Evolutionary conservation across 371 early-diverging fungal species (phyloP), one percentile per base, ranked within the genome.

Genomic region (Fennellomyces sp.): DNA sequence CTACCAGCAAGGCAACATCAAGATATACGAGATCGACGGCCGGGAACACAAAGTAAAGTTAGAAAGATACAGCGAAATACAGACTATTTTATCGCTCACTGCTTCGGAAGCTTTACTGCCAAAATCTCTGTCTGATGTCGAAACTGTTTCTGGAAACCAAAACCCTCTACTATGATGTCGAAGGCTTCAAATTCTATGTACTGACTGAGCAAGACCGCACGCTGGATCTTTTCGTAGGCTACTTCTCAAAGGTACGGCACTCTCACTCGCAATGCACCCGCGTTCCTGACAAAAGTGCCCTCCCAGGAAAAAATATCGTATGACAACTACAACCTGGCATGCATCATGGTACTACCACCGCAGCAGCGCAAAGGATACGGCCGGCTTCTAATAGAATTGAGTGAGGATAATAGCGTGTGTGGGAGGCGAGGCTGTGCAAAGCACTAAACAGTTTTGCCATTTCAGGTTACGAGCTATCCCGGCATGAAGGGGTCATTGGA

Each of bases 61-160:
- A 36, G 10, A 10, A 36, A 8, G 28, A 8, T 31, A 7, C 13
- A 63, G 62, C 58, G 62, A 13, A 74, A 76, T 65, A 77, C 80
- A 66, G 73, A 71, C 27, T 8, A 33, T 33, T 6, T 33, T 8
- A 13, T 33, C 6, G 35, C 13, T 8, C 13, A 6, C 35, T 33
- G 35, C 13, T 33, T 23, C 45, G 23, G 19, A 48, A 93, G 83
- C 77, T 90, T 17, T 99, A 97, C 71, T 96, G 98, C 73, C 93
- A 96, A 70, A 99, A 97, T 73, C 75, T 99, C 27, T 96, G 97
- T 29, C 80, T 99, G 28, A 73, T 99, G 39, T 90, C 94, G 11
- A 98, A 98, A 68, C 75, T 94, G 58, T 99, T 99, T 78, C 78
- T 99, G 51, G 99, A 99, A 73, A 96, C 97, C 78, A 99, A 99